Evolutionary conservation across 306 rosid species (phyloP), one percentile per base, ranked within the genome.

Genomic region (Cicer cuneatum): DNA sequence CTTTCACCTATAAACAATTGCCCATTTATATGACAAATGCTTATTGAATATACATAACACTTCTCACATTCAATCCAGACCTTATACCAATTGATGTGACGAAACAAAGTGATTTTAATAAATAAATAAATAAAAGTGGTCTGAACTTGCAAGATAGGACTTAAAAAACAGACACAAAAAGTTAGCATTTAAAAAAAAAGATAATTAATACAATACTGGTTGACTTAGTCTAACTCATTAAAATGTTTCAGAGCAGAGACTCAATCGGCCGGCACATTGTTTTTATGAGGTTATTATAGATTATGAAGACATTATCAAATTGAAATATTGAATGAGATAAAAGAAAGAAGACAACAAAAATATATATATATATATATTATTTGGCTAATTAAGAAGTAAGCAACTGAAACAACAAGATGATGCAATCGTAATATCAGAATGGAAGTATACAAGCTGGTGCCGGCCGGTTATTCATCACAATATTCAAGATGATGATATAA

Each of bases 181-280:
- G 29, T 53, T 16, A 18, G 33, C 7, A 18, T 24, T 2, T 24
- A 24, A 24, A 24, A 24, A 29, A 29, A 3, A 3, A 3, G 33
- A 29, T 29, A 29, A 29, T 29, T 0, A 29, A 29, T 29, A 29
- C 33, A 29, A 29, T 29, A 29, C 3, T 29, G 52, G 15, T 42
- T 39, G 47, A 43, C 73, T 65, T 41, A 18, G 29, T 77, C 81
- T 29, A 68, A 12, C 53, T 48, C 33, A 65, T 42, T 7, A 29
- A 37, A 69, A 1, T 16, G 11, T 7, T 52, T 15, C 3, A 19
- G 15, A 29, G 19, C 7, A 39, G 21, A 13, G 8, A 18, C 19
- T 69, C 66, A 63, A 46, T 35, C 49, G 72, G 82, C 84, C 86
- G 56, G 86, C 84, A 65, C 16, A 37, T 53, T 60, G 52, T 53